Base-by-base conservation (phyloP, 1,139 yeast genomes). In the Geotrichum aggregatum region DNA sequence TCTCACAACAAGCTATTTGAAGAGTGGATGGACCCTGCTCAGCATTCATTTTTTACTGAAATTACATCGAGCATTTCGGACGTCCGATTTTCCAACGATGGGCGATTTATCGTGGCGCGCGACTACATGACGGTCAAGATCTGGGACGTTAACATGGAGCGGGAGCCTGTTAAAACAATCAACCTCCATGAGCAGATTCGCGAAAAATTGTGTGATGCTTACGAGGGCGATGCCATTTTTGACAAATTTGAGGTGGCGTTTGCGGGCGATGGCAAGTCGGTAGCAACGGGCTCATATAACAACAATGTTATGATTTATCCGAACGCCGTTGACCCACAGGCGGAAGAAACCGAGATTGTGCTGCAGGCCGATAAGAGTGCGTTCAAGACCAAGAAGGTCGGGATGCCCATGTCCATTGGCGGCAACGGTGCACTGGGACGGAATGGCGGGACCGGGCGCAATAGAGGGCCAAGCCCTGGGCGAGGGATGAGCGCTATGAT, bases 331-430 rank as follows among this genome's bases (percentile, higher is more conserved):
- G 75, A 72, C 55, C 74, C 73, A 54, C 66, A 72, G 52, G 78
- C 75, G 51, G 79, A 78, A 52, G 92, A 80, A 55, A 82, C 80
- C 59, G 88, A 87, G 68, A 84, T 92, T 60, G 80, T 87, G 39
- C 77, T 94, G 63, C 97, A 91, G 70, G 98, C 98, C n/a, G 98
- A 92, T 69, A 92, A 92, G 75, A 83, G 92, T 52, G 98, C 97
- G 30, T 91, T 92, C 74, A 89, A 89, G 70, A 80, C 87, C 50
- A 86, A 86, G 71, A 85, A 86, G 64, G 72, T 70, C 31, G 76
- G 73, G 14, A 65, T 67, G 44, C 73, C 75, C 26, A 63, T 65
- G 43, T 57, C 63, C 52, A 65, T 64, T 62, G 63, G 62, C 16
- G 38, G 56, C 18, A 54, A 55, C 31, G 51, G 47, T 24, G 44